A percentile compares a stretch with the other conserved stretches of the same genome.
These are phyloP conservation scores for Phalaenopsis hybrid DNA, from an alignment of 116 monocot species.

Conservation along the genomic window DNA sequence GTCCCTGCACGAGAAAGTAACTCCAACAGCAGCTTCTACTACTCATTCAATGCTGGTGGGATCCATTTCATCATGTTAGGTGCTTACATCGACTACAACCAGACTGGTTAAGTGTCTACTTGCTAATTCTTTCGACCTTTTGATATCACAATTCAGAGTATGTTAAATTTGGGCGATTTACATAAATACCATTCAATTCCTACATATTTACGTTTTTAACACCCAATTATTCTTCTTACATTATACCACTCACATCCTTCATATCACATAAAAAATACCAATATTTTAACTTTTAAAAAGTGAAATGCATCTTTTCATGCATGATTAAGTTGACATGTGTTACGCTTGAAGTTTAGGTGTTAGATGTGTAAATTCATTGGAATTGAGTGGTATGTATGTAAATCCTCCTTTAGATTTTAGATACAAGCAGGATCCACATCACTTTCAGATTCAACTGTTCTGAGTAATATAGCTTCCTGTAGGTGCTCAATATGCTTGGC, in stretches of 20 bases:
- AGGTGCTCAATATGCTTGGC: constrained; percentile 83
- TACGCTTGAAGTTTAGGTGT: too few species aligned
- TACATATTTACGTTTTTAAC: too few species aligned
- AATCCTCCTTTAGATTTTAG: too few species aligned
- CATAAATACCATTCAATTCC: too few species aligned
- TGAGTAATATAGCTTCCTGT: not conserved
- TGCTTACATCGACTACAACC: constrained; percentile 75
- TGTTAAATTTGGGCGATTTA: not conserved
- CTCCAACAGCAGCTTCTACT: constrained; percentile 75
- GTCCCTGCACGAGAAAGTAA: constrained; percentile 64
- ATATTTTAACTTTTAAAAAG: too few species aligned
- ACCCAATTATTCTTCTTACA: too few species aligned
- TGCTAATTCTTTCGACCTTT: not conserved
- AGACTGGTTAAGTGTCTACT: constrained; percentile 28
- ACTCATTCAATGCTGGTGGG: constrained; percentile 83
- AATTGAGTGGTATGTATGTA: too few species aligned
- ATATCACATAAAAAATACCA: too few species aligned
- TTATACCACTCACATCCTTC: too few species aligned
- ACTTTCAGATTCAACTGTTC: not conserved
- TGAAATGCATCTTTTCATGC: too few species aligned
- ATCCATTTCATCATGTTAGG: constrained; percentile 91
- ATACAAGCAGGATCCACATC: not conserved
- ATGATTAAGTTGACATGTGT: too few species aligned
- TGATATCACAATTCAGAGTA: not conserved
- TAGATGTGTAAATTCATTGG: too few species aligned